These are phyloP conservation scores for Prunus mira DNA, from an alignment of 306 rosid genomes.

Conservation along the genomic window DNA sequence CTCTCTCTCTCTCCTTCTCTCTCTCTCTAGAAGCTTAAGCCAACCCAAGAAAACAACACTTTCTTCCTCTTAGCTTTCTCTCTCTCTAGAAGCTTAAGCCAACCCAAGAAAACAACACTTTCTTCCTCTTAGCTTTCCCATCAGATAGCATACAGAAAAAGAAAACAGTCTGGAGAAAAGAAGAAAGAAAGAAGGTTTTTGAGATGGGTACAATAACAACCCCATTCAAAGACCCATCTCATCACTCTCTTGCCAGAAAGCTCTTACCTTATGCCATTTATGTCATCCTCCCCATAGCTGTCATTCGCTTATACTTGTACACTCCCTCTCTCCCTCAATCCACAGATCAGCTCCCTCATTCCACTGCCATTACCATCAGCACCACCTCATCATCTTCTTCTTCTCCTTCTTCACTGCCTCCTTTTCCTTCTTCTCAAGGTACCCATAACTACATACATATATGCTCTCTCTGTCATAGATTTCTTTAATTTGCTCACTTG, in stretches of 20 bases:
- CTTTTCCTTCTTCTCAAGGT: conserved; percentile 16
- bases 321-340: conserved; percentile 45
- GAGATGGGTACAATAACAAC: conserved; percentile 41
- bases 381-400: conserved; percentile 21
- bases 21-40: background rate
- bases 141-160: background rate
- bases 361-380: conserved; percentile 23
- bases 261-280: conserved; percentile 56
- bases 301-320: conserved; percentile 58
- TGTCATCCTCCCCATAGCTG: conserved; percentile 59
- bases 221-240: conserved; percentile 48
- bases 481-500: conserved; percentile 16
- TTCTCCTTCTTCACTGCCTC: conserved; percentile 19
- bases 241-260: conserved; percentile 31
- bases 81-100: background rate
- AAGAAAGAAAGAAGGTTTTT: background rate
- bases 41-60: background rate
- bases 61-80: background rate
- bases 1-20: background rate
- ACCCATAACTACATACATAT: background rate
- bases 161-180: background rate
- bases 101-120: background rate
- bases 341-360: conserved; percentile 31
- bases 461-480: background rate
- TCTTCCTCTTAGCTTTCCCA: conserved; percentile 5